Base-by-base conservation (phyloP, 208 protist genomes). In the Trypanosoma brucei region DNA sequence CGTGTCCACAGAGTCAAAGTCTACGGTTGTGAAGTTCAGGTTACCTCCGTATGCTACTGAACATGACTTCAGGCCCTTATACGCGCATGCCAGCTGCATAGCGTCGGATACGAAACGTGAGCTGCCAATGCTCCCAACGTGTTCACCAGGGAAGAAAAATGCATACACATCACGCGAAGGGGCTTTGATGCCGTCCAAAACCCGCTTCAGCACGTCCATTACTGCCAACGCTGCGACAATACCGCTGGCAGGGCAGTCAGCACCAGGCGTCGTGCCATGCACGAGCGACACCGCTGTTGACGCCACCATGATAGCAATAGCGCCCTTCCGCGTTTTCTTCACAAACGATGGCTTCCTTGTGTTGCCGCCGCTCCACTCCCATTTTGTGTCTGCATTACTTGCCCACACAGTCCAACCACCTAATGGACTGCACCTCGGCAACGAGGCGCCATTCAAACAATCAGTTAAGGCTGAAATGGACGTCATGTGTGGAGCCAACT, bases 21-120 rank as follows among this genome's bases (percentile, higher is more conserved):
- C 49, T 5, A 79, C 55, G 7, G 69, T 73, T 37, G 72, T 84
- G 38, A 76, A 75, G 55, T 83, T 83, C 42, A 83, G 52, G 38
- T 63, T 44, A 3, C 50, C 56, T 11, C 53, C 58, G 49, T 84
- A 80, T 13, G 65, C 59, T 9, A 79, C 54, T 3, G 37, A 50
- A 62, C 74, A 79, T 22, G 55, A 62, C 8, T 39, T 49, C 39
- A 60, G 39, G 37, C 45, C 67, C 40, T 13, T 11, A 3, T 46
- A 22, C 11, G 31, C 30, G 46, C 63, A 71, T 5, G 52, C 54
- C 4, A 75, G n/a, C 38, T 30, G 4, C 11, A n/a, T 57, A 3
- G 65, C 61, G 55, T 80, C 75, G 7, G 63, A 31, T 14, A 80
- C 49, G 22, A 80, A 61, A 3, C 75, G 75, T 13, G 52, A 54